A percentile compares a stretch with the other conserved stretches of the same genome.
These are phyloP conservation scores for Eremochloa ophiuroides DNA, from an alignment of 176 grass and related monocot genomes.

Conservation along the genomic window DNA sequence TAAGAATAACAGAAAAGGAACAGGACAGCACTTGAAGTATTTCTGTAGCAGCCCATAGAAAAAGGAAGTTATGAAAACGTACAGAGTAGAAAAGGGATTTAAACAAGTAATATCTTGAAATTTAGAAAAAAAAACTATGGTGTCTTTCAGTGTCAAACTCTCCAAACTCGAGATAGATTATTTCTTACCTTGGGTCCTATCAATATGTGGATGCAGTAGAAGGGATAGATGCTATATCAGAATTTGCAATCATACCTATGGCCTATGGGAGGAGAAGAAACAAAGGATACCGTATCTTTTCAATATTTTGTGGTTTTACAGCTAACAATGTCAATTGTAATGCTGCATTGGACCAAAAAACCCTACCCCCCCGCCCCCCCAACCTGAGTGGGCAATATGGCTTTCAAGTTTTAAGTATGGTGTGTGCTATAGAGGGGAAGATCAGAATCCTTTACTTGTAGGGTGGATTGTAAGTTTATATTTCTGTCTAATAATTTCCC, in stretches of 20 bases:
- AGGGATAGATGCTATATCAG: neutral
- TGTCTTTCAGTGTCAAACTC: neutral
- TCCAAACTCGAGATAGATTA: neutral
- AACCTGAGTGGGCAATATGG: neutral
- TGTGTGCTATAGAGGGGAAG: neutral
- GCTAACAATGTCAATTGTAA: neutral
- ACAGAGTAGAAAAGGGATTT: neutral
- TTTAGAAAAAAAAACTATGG: neutral
- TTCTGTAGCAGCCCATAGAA: neutral
- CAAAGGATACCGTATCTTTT: neutral
- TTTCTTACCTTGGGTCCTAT: neutral
- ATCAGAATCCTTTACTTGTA: neutral
- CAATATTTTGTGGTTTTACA: neutral
- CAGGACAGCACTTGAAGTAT: neutral
- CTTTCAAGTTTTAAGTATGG: neutral
- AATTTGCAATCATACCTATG: neutral
- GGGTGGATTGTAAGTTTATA: neutral
- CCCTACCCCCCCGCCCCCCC: neutral
- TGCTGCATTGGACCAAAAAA: neutral
- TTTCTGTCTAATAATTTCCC: neutral
- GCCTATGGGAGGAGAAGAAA: neutral
- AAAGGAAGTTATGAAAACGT: neutral
- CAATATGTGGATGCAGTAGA: neutral
- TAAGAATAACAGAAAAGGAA: constrained; percentile 2
- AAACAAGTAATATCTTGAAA: neutral